Percentiles rank a stretch among this genome's conserved stretches.
These are phyloP conservation scores for Cyberlindnera xylosilytica DNA, from an alignment of 805 yeast species.

Conservation along the genomic window DNA sequence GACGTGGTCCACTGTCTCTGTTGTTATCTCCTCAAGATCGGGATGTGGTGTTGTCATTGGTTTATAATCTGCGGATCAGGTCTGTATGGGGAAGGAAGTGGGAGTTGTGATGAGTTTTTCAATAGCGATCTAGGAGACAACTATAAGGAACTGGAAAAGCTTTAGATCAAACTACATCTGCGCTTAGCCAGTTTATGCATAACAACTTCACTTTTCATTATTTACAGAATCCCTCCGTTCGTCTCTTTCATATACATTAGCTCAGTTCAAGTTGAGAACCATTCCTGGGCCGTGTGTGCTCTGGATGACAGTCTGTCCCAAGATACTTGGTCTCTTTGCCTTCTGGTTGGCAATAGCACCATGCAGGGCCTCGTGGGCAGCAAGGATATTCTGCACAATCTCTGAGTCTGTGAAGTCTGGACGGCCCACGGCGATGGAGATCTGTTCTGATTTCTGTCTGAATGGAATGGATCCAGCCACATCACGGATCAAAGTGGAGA, in stretches of 20 bases:
- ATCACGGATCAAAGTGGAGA: conserved; percentile 47
- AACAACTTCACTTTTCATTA: background rate
- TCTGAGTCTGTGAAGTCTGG: conserved; percentile 76
- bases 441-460: conserved; percentile 63
- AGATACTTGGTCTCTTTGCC: conserved; percentile 60
- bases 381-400: conserved; percentile 64
- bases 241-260: background rate
- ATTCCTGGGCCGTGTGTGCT: conserved; percentile 81
- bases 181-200: too few relatives aligned
- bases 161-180: too few relatives aligned
- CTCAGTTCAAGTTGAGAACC: conserved; percentile 49
- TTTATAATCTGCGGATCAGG: background rate
- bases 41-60: conserved; percentile 3
- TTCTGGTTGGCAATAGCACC: conserved; percentile 52
- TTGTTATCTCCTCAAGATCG: conserved; percentile 14
- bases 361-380: conserved; percentile 60
- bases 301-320: conserved; percentile 67
- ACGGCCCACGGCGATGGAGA: conserved; percentile 71
- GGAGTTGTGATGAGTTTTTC: too few relatives aligned
- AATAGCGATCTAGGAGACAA: too few relatives aligned
- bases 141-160: too few relatives aligned
- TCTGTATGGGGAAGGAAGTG: too few relatives aligned
- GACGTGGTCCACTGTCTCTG: conserved; percentile 18
- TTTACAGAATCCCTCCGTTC: background rate
- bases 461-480: conserved; percentile 71